Percentiles rank a stretch among this genome's conserved stretches.
Conservation (phyloP, 2,329 filamentous ascomycete genomes). For the Fusarium nurragi region DNA sequence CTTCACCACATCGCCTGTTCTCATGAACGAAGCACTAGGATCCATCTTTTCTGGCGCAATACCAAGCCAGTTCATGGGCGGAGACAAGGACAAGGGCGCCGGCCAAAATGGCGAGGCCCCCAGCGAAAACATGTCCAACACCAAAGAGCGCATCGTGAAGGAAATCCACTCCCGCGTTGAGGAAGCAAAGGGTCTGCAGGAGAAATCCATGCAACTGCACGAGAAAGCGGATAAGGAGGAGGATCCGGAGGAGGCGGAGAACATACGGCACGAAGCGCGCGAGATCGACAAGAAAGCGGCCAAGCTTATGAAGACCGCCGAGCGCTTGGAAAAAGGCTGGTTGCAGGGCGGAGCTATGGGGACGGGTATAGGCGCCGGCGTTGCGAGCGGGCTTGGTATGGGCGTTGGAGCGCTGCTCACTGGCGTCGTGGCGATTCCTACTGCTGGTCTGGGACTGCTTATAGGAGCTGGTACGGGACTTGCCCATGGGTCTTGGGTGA, state of each 20-base stretch:
- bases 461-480: slow-evolving; percentile 35
- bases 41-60: slow-evolving; percentile 26
- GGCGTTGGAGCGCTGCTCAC: slow-evolving; percentile 32
- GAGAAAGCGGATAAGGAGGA: slow-evolving; percentile 26
- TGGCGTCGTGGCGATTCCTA: slow-evolving; percentile 36
- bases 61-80: slow-evolving; percentile 24
- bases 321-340: slow-evolving; percentile 33
- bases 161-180: slow-evolving; percentile 31
- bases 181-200: slow-evolving; percentile 26
- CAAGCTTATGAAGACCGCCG: slow-evolving; percentile 39
- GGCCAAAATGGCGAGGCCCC: slow-evolving; percentile 5
- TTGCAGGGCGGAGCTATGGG: slow-evolving; percentile 38
- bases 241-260: slow-evolving; percentile 19
- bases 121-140: not conserved
- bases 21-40: slow-evolving; percentile 22
- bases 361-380: slow-evolving; percentile 34
- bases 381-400: slow-evolving; percentile 33
- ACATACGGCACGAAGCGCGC: slow-evolving; percentile 22
- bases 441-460: slow-evolving; percentile 29
- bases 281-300: slow-evolving; percentile 37
- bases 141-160: slow-evolving; percentile 26
- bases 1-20: not conserved
- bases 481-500: slow-evolving; percentile 35
- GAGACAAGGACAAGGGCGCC: slow-evolving; percentile 1
- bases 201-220: slow-evolving; percentile 30